Evolutionary conservation across 2,329 filamentous ascomycete genomes (phyloP).

Genomic region (Fusarium nodosum): DNA sequence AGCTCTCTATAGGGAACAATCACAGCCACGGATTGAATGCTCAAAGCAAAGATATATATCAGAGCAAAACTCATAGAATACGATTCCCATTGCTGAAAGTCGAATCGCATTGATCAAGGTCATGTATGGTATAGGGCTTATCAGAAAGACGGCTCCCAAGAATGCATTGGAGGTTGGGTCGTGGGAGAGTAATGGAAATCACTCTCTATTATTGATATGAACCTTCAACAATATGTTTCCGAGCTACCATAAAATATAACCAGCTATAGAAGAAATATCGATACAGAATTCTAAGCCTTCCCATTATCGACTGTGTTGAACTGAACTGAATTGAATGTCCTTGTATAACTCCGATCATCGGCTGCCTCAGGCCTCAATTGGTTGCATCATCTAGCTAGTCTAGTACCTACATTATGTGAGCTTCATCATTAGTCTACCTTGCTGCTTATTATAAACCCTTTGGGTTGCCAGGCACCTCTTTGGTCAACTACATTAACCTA

Average conservation of each 20-base stretch:
- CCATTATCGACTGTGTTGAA: neutral
- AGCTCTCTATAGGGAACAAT: neutral
- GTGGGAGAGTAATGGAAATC: neutral
- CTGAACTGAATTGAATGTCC: neutral
- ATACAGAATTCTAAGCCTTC: neutral
- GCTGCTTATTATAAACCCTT: conserved; percentile 24
- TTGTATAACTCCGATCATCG: conserved; percentile 38
- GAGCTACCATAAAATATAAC: too few species aligned
- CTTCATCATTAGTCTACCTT: conserved; percentile 21
- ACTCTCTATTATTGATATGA: neutral
- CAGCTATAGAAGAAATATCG: neutral
- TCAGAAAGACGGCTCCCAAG: too few species aligned
- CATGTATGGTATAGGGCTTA: neutral
- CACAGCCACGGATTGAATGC: neutral
- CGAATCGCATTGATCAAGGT: neutral
- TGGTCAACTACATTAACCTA: conserved; percentile 14
- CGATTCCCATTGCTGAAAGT: neutral
- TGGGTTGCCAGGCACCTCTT: conserved; percentile 16
- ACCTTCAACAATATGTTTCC: too few species aligned
- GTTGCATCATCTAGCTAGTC: conserved; percentile 49
- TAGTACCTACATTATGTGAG: conserved; percentile 40
- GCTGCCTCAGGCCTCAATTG: conserved; percentile 50
- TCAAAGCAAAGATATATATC: neutral
- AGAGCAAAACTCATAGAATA: neutral
- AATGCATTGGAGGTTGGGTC: too few species aligned